phyloP scores from a whole-genome alignment of 2,329 filamentous ascomycete species.

The Fusarium falciforme region DNA sequence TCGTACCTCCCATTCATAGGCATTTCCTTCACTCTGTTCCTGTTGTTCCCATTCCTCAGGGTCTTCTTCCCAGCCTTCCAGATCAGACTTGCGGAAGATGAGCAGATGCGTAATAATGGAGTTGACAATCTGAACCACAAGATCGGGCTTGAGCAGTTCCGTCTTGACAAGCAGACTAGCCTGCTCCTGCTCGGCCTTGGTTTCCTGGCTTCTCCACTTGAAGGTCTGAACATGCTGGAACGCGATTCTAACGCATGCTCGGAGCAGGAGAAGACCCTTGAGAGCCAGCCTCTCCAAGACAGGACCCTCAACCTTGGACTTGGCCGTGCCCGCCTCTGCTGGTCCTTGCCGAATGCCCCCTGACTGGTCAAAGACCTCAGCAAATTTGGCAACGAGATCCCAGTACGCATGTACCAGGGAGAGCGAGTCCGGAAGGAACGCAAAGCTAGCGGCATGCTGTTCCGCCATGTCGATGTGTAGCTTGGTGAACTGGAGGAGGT shows the following conservation, averaged over 20 bases:
- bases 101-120: conserved; percentile 89
- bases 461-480: conserved; percentile 89
- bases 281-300: conserved; percentile 83
- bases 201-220: conserved; percentile 80
- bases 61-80: conserved; percentile 93
- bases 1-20: conserved; percentile 92
- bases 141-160: conserved; percentile 78
- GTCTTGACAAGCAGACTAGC: conserved; percentile 77
- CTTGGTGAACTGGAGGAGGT: conserved; percentile 90
- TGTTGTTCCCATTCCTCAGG: conserved; percentile 95
- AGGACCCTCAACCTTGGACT: conserved; percentile 67
- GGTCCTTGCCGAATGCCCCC: conserved; percentile 64
- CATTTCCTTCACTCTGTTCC: conserved; percentile 85
- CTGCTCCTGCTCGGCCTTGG: conserved; percentile 79
- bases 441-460: conserved; percentile 84
- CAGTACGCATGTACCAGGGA: conserved; percentile 86
- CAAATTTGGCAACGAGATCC: conserved; percentile 81
- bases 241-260: conserved; percentile 86
- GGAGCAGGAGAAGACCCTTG: conserved; percentile 83
- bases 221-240: conserved; percentile 85
- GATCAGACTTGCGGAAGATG: conserved; percentile 84
- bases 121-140: conserved; percentile 86
- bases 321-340: conserved; percentile 52
- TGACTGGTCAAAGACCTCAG: conserved; percentile 76
- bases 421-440: conserved; percentile 82